phyloP scores from a whole-genome alignment of 345 rosid species.

The Bruguiera gymnorhiza region DNA sequence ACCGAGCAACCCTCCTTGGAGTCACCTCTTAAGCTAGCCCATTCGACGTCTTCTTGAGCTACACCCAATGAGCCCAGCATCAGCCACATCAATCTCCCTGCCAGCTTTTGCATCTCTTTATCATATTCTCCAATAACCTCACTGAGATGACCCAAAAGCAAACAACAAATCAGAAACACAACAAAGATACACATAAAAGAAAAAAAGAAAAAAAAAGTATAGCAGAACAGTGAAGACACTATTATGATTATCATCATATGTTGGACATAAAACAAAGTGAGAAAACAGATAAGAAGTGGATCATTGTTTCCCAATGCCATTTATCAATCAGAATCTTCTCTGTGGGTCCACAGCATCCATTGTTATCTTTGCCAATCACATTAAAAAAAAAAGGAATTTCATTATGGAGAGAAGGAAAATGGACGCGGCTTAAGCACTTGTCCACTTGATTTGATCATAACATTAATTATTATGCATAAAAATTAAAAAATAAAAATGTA shows the following conservation, averaged over 20 bases:
- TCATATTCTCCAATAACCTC: constrained; percentile 52
- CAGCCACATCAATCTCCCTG: constrained; percentile 61
- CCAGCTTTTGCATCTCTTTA: constrained; percentile 62
- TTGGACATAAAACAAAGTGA: constrained; percentile 22
- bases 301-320: constrained; percentile 12
- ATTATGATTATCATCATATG: constrained; percentile 4
- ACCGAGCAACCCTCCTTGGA: constrained; percentile 38
- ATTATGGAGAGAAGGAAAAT: too few species aligned
- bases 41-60: constrained; percentile 45
- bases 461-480: too few species aligned
- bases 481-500: too few species aligned
- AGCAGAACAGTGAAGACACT: constrained; percentile 20
- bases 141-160: constrained; percentile 29
- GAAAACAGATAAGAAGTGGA: constrained; percentile 21
- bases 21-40: constrained; percentile 50
- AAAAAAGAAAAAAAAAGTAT: not conserved
- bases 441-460: too few species aligned
- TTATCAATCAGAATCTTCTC: constrained; percentile 24
- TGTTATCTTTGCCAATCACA: constrained; percentile 37
- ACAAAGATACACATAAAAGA: not conserved
- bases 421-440: too few species aligned
- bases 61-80: constrained; percentile 69
- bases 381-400: too few species aligned
- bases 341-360: constrained; percentile 51
- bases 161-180: not conserved